Percentiles rank a stretch among this genome's conserved stretches.
Evolutionary conservation across 192 early-diverging fungal genomes (phyloP).

Genomic region (Entophlyctis luteolus): DNA sequence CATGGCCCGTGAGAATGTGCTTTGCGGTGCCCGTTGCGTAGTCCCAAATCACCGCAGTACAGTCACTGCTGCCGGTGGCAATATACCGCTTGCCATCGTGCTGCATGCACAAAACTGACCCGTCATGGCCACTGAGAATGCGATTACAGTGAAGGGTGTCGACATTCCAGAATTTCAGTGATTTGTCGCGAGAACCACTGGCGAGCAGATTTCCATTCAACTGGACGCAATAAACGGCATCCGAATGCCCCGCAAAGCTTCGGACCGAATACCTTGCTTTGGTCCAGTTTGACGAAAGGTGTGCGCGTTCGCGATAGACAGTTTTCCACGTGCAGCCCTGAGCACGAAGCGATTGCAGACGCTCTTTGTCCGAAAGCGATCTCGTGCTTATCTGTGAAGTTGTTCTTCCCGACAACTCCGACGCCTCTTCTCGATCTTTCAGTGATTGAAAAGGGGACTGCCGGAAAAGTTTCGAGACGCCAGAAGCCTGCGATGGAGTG

Average conservation of each 20-base stretch:
- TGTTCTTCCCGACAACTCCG: no score
- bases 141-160: background rate
- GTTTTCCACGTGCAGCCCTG: no score
- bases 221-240: conserved; percentile 59
- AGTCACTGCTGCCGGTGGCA: conserved; percentile 51
- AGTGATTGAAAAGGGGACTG: no score
- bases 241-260: conserved; percentile 47
- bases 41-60: conserved; percentile 51
- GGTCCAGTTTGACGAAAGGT: no score
- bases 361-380: no score
- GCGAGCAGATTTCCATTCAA: conserved; percentile 29
- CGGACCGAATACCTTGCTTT: no score
- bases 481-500: no score
- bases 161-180: conserved; percentile 8
- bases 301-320: no score
- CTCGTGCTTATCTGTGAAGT: no score
- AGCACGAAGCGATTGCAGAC: no score
- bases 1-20: conserved; percentile 64
- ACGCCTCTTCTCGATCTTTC: no score
- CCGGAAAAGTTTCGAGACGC: no score
- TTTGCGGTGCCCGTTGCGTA: conserved; percentile 48
- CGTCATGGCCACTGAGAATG: conserved; percentile 39
- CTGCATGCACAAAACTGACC: conserved; percentile 56
- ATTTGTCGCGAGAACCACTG: background rate
- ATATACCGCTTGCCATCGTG: conserved; percentile 41